These are phyloP conservation scores for Calycina herbarum DNA, from an alignment of 2,329 filamentous ascomycete species.

Conservation along the genomic window DNA sequence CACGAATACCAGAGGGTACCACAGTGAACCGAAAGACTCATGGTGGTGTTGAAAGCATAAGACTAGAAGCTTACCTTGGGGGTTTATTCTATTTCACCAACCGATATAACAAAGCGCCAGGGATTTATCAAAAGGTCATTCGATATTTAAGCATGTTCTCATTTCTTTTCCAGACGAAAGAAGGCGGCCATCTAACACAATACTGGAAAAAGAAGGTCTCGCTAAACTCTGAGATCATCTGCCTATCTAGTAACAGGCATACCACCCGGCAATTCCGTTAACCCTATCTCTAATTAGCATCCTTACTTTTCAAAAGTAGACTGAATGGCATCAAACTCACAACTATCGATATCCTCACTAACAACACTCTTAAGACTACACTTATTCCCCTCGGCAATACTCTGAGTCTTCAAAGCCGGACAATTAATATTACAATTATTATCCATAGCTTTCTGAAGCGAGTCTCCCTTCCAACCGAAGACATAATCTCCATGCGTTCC, in stretches of 20 bases:
- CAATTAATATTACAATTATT: slow-evolving; percentile 29
- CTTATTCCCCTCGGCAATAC: background rate
- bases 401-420: slow-evolving; percentile 3
- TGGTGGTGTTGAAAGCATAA: no score
- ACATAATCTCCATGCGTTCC: slow-evolving; percentile 53
- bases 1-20: no score
- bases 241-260: background rate
- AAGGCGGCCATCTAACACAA: no score
- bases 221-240: background rate
- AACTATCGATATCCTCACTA: slow-evolving; percentile 5
- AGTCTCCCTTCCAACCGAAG: slow-evolving; percentile 51
- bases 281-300: background rate
- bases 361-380: background rate
- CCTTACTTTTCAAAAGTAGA: background rate
- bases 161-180: no score
- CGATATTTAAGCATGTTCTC: no score
- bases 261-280: background rate
- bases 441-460: slow-evolving; percentile 51
- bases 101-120: no score
- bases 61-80: no score
- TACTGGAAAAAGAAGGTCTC: no score
- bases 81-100: no score
- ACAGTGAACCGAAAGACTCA: no score
- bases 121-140: no score
- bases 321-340: background rate